Conservation (phyloP, 257 asterid genomes). For the Ehretia macrophylla region DNA sequence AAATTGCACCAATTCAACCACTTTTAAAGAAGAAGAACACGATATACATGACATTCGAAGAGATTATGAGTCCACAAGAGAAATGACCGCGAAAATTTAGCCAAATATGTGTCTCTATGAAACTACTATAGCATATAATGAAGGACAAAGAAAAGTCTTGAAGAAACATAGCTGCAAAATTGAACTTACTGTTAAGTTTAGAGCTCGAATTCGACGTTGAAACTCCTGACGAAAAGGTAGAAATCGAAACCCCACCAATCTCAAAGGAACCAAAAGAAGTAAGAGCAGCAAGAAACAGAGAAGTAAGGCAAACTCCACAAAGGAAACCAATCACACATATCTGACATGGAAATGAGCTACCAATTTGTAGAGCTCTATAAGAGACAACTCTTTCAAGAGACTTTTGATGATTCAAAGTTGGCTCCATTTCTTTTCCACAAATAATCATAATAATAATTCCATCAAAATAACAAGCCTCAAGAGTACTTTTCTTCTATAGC, state of each 20-base stretch:
- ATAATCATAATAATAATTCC: constrained; percentile 14
- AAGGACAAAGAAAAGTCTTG: not conserved
- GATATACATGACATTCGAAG: not conserved
- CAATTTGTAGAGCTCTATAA: constrained; percentile 65
- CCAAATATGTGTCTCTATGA: too few relatives aligned
- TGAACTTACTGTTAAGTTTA: constrained; percentile 18
- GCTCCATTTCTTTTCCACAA: constrained; percentile 43
- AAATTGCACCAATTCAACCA: not conserved
- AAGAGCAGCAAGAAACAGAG: constrained; percentile 68
- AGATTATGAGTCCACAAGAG: too few relatives aligned
- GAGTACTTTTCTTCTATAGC: not conserved
- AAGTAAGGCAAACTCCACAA: constrained; percentile 75
- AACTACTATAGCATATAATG: not conserved
- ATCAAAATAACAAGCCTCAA: too few relatives aligned
- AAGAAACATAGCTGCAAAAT: not conserved
- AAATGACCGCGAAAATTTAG: too few relatives aligned
- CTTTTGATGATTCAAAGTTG: constrained; percentile 37
- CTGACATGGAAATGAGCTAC: constrained; percentile 76
- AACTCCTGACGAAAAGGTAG: constrained; percentile 34
- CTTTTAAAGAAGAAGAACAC: not conserved
- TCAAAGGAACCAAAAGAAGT: constrained; percentile 56
- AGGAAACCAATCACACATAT: constrained; percentile 80
- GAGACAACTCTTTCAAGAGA: constrained; percentile 79
- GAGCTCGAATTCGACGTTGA: constrained; percentile 19
- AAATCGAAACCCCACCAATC: constrained; percentile 32